Conservation (phyloP, 352 stramenopile genomes). For the Phytophthora sansomeana region DNA sequence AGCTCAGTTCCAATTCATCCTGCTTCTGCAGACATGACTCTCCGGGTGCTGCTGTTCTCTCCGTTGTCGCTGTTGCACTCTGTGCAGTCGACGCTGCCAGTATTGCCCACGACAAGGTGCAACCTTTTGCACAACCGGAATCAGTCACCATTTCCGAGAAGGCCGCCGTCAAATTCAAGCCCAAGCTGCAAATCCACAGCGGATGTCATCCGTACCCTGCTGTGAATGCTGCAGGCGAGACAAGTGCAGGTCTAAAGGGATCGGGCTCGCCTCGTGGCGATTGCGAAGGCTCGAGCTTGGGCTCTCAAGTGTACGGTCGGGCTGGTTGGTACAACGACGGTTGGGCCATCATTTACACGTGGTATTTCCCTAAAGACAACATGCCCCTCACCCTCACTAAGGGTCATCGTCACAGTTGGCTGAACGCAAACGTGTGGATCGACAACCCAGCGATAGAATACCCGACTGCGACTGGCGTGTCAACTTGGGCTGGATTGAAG, state of each 20-base stretch:
- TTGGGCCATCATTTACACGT: constrained; percentile 40
- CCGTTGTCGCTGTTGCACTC: not conserved
- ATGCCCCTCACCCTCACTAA: constrained; percentile 19
- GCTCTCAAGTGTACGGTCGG: constrained; percentile 16
- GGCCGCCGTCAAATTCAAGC: constrained; percentile 43
- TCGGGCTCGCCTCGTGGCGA: not conserved
- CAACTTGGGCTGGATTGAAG: too few relatives aligned
- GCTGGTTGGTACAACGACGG: constrained; percentile 8
- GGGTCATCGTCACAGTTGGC: constrained; percentile 43
- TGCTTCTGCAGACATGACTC: not conserved
- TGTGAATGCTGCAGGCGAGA: constrained; percentile 36
- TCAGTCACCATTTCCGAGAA: constrained; percentile 24
- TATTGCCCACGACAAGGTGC: constrained; percentile 2
- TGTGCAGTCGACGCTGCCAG: not conserved
- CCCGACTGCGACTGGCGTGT: too few relatives aligned
- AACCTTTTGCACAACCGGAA: constrained; percentile 17
- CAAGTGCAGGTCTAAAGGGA: constrained; percentile 28
- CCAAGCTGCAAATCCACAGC: constrained; percentile 33
- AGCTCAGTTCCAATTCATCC: not conserved
- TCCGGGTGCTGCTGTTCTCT: not conserved
- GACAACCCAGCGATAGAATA: constrained; percentile 30
- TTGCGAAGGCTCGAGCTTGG: constrained; percentile 8
- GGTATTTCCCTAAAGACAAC: constrained; percentile 57
- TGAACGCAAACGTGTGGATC: constrained; percentile 45
- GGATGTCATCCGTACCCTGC: constrained; percentile 42